phyloP scores from a whole-genome alignment of 1,284 basidiomycete genomes.

The Boletus nobilissimus region DNA sequence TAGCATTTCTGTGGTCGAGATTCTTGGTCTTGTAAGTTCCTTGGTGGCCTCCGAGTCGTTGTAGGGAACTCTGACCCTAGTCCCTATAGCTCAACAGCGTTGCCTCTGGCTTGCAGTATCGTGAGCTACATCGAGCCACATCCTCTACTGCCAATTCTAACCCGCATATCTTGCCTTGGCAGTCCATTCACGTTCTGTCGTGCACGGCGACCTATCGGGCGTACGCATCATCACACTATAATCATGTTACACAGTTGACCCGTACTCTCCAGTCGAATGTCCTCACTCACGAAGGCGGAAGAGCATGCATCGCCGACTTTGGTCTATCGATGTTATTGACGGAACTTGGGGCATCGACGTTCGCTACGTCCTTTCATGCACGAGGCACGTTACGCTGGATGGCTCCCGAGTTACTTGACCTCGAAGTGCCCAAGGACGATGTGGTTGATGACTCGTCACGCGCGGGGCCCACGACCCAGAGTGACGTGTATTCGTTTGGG shows the following conservation, averaged over 20 bases:
- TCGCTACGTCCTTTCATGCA: constrained; percentile 27
- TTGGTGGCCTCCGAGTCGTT: too few species aligned
- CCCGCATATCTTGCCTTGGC: not conserved
- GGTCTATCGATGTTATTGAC: constrained; percentile 22
- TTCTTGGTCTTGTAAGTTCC: constrained; percentile 6
- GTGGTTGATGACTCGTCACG: not conserved
- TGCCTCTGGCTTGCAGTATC: constrained; percentile 9
- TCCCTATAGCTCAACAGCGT: constrained; percentile 6
- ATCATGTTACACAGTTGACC: not conserved
- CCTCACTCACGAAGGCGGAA: not conserved
- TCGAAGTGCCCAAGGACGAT: not conserved
- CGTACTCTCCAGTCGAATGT: not conserved
- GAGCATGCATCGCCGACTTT: constrained; percentile 17
- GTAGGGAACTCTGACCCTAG: not conserved
- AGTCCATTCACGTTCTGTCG: not conserved
- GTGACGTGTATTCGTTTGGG: constrained; percentile 34
- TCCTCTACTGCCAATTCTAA: not conserved
- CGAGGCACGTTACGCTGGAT: constrained; percentile 48
- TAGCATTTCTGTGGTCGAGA: not conserved
- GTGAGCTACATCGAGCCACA: constrained; percentile 6
- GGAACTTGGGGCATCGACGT: constrained; percentile 7
- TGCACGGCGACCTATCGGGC: constrained; percentile 8
- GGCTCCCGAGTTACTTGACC: constrained; percentile 47
- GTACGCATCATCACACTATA: not conserved
- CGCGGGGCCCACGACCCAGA: not conserved